Evolutionary conservation across 164 flowering plant species (phyloP).

Genomic region (Annona squamosa): DNA sequence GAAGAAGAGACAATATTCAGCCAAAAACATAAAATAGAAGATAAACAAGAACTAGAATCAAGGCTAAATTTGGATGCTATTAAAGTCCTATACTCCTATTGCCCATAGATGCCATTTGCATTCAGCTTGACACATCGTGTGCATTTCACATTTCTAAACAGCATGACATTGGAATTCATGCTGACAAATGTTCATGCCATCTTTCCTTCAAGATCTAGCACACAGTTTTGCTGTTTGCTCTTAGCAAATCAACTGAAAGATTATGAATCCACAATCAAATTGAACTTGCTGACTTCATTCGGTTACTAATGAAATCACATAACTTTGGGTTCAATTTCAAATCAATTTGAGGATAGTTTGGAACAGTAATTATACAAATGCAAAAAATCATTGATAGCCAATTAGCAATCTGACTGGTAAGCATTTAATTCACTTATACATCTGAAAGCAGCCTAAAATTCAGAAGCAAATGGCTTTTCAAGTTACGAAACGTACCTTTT

Average conservation of each 20-base stretch:
- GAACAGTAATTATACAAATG: neutral
- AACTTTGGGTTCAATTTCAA: neutral
- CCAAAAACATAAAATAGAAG: neutral
- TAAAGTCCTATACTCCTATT: neutral
- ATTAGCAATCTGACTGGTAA: neutral
- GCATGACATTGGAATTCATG: neutral
- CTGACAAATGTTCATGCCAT: too few relatives aligned
- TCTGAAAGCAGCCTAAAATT: neutral
- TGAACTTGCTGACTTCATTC: neutral
- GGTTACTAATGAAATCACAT: neutral
- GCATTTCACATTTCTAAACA: neutral
- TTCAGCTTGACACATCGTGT: neutral
- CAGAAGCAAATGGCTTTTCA: neutral
- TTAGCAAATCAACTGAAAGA: too few relatives aligned
- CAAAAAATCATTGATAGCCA: neutral
- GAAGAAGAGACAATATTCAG: slow-evolving; percentile 6
- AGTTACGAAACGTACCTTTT: slow-evolving; percentile 46
- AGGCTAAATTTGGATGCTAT: neutral
- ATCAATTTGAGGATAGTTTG: neutral
- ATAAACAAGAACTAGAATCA: neutral
- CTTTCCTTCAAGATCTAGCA: too few relatives aligned
- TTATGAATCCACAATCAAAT: too few relatives aligned
- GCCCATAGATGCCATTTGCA: neutral
- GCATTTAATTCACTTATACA: neutral
- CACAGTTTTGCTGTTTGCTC: too few relatives aligned